Base-by-base conservation (phyloP, 176 grass and related monocot genomes). In the Avena atlantica region DNA sequence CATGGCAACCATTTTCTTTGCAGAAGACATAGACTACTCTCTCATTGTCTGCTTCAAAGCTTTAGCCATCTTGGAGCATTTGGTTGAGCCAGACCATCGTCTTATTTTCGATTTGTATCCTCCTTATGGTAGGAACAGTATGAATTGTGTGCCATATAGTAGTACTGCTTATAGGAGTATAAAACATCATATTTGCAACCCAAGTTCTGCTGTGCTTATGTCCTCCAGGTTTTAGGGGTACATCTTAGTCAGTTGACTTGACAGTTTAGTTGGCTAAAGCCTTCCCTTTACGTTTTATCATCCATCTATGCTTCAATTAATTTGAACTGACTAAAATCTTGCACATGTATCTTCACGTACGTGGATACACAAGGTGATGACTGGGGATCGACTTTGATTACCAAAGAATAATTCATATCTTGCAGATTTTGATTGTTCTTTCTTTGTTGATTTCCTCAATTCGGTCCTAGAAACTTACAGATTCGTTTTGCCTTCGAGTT, bases 11-110 rank as follows among this genome's bases (percentile, higher is more conserved):
- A 9, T 34, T 82, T 82, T 89, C 14, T 70, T 89, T 91, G 62
- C 87, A 98, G 93, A 98, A 91, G 95, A 98, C 73, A 78, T 93
- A 83, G 89, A 98, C 36, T 91, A 89, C 63, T 91, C 96, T 9
- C 86, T 98, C 2, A 74, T 56, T 91, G 93, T 92, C 78, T 98
- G 93, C 70, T 78, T 66, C 63, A 98, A 92, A 89, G 96, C 96
- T 84, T 85, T 94, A 52, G 79, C 90, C 60, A 94, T 94, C 20
- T 56, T 89, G 86, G 96, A 94, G 81, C 69, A 74, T 61, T 86
- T 98, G 83, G 83, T 92, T 42, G 96, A 95, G 47, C 70, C 79
- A 74, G 91, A 92, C 34, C 78, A 98, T 89, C 90, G 90, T 8
- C 93, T 76, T 56, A 51, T 89, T 72, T 75, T 98, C 7, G 92